Percentiles rank a stretch among this genome's conserved stretches.
phyloP scores from a whole-genome alignment of 768 basidiomycete genomes.

The Podaxis carcinomalis region DNA sequence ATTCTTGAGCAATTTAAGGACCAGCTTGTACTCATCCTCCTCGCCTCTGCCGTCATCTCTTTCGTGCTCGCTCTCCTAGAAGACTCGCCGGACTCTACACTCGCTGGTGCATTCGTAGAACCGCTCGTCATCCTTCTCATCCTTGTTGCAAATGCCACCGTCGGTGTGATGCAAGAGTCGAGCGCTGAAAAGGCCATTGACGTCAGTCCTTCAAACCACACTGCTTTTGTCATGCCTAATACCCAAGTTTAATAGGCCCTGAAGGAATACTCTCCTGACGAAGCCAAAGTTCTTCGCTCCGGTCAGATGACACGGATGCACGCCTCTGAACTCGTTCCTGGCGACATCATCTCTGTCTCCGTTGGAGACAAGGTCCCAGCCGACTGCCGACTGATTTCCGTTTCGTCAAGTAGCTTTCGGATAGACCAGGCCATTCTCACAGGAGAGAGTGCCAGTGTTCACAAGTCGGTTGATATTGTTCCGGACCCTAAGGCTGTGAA shows the following conservation, averaged over 20 bases:
- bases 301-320: constrained; percentile 71
- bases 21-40: constrained; percentile 94
- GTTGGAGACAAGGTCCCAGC: constrained; percentile 97
- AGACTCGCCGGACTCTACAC: constrained; percentile 58
- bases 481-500: constrained; percentile 80
- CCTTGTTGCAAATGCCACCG: constrained; percentile 93
- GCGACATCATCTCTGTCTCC: constrained; percentile 86
- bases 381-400: constrained; percentile 84
- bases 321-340: constrained; percentile 88
- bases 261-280: constrained; percentile 96
- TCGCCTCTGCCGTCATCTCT: constrained; percentile 90
- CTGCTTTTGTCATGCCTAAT: constrained; percentile 3
- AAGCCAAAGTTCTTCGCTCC: constrained; percentile 83
- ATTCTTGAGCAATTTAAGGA: constrained; percentile 99
- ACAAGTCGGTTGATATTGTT: constrained; percentile 71
- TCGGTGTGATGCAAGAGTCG: constrained; percentile 95
- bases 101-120: constrained; percentile 89
- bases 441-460: constrained; percentile 87
- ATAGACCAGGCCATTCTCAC: constrained; percentile 97
- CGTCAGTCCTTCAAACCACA: constrained; percentile 44
- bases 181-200: constrained; percentile 97
- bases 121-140: constrained; percentile 94
- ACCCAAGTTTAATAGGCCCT: constrained; percentile 58
- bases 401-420: constrained; percentile 91
- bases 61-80: constrained; percentile 91